phyloP scores from a whole-genome alignment of 2,329 filamentous ascomycete species.

The Neocatenulostroma microsporum region DNA sequence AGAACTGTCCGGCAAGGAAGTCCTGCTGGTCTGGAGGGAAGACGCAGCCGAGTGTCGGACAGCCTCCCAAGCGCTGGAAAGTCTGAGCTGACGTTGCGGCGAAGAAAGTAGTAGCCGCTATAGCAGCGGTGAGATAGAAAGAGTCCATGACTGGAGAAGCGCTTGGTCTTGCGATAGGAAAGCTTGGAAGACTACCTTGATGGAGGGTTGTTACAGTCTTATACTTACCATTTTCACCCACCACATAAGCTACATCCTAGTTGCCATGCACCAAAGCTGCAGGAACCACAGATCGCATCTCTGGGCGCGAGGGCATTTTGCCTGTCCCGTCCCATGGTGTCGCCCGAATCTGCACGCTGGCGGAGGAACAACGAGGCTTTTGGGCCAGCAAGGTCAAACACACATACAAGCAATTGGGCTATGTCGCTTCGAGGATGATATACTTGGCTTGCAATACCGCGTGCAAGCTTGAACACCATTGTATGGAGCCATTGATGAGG shows the following conservation, averaged over 20 bases:
- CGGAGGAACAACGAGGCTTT: too few relatives aligned
- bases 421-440: too few relatives aligned
- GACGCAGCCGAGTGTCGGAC: conserved; percentile 48
- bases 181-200: neutral
- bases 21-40: conserved; percentile 60
- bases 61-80: conserved; percentile 49
- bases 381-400: neutral
- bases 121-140: neutral
- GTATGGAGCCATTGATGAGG: too few relatives aligned
- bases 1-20: conserved; percentile 75
- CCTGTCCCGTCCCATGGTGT: neutral
- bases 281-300: neutral
- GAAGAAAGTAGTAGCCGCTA: conserved; percentile 1
- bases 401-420: neutral
- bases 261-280: neutral
- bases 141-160: conserved; percentile 1
- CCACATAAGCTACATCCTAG: too few relatives aligned
- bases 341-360: too few relatives aligned
- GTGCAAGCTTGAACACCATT: neutral
- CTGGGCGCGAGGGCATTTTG: conserved; percentile 2
- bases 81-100: conserved; percentile 37
- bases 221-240: too few relatives aligned
- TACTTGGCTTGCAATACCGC: neutral
- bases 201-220: too few relatives aligned
- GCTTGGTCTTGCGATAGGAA: neutral